These are phyloP conservation scores for Albifimbria verrucaria DNA, from an alignment of 2,329 filamentous ascomycete genomes.

Conservation along the genomic window DNA sequence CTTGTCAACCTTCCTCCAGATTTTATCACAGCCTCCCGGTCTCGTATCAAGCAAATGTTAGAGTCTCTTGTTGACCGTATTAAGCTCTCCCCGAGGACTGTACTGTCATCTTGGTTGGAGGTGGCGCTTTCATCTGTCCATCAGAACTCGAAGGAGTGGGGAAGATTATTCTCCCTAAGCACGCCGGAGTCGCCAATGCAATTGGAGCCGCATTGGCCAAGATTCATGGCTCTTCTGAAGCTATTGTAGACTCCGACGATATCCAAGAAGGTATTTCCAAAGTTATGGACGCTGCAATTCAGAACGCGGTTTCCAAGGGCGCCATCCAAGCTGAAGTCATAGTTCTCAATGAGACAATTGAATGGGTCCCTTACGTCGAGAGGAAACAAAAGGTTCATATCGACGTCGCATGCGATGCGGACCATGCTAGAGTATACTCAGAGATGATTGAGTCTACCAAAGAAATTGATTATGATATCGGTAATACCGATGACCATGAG, in stretches of 20 bases:
- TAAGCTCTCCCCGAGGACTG: conserved; percentile 61
- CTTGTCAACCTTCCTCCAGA: conserved; percentile 24
- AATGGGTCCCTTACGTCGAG: neutral
- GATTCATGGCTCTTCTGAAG: conserved; percentile 53
- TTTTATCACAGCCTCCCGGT: conserved; percentile 26
- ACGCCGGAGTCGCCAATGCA: conserved; percentile 60
- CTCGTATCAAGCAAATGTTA: conserved; percentile 41
- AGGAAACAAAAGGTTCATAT: conserved; percentile 45
- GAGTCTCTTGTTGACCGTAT: conserved; percentile 58
- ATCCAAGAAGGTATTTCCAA: conserved; percentile 2
- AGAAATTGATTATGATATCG: neutral
- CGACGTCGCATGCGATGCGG: conserved; percentile 17
- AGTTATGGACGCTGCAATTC: conserved; percentile 5
- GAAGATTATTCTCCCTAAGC: conserved; percentile 52
- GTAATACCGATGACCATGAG: neutral
- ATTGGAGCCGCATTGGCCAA: conserved; percentile 62
- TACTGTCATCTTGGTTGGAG: conserved; percentile 60
- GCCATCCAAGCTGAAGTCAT: conserved; percentile 35
- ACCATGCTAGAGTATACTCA: neutral
- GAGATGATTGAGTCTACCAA: neutral
- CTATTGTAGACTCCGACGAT: conserved; percentile 12
- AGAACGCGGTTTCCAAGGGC: conserved; percentile 20
- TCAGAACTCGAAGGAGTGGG: conserved; percentile 53
- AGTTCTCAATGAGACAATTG: conserved; percentile 33
- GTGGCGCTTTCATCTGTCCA: conserved; percentile 58